Evolutionary conservation across 352 stramenopile genomes (phyloP).

Genomic region (Globisporangium uncinulatum): DNA sequence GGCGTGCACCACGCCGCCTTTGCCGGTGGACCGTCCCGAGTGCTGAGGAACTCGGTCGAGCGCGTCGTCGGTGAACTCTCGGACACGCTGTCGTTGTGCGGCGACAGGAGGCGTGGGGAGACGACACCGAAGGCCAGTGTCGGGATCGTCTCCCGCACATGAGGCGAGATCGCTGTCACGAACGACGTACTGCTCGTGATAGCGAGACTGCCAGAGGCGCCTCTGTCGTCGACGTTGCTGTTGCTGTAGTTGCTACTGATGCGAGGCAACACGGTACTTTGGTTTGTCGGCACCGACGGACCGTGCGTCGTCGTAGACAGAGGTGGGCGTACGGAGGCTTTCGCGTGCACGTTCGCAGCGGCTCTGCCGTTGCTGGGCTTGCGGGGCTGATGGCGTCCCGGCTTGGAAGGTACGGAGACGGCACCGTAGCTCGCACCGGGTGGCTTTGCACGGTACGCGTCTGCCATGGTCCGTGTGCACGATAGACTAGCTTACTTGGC

Average conservation of each 20-base stretch:
- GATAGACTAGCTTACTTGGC: too few species aligned
- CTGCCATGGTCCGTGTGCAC: constrained; percentile 2
- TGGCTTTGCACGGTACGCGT: constrained; percentile 1
- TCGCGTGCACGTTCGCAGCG: neutral
- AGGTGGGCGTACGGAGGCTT: constrained; percentile 22
- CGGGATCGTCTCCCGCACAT: constrained; percentile 11
- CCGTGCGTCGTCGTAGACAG: constrained; percentile 2
- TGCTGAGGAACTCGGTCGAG: neutral
- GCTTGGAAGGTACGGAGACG: neutral
- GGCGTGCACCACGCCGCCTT: constrained; percentile 61
- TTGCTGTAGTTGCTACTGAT: constrained; percentile 22
- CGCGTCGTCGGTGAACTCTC: constrained; percentile 33
- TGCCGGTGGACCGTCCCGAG: constrained; percentile 7
- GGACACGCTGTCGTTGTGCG: constrained; percentile 1
- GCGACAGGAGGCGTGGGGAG: neutral
- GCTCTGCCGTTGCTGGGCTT: constrained; percentile 6
- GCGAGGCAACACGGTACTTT: constrained; percentile 24
- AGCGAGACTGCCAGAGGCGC: constrained; percentile 1
- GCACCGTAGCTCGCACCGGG: neutral
- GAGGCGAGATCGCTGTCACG: constrained; percentile 22
- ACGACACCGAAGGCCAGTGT: constrained; percentile 1
- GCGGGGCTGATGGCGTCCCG: constrained; percentile 3
- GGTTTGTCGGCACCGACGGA: neutral
- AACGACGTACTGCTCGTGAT: constrained; percentile 10
- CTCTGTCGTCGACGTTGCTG: constrained; percentile 8